Percentiles rank a stretch among this genome's conserved stretches.
Conservation (phyloP, 2,329 filamentous ascomycete species). For the Ceratocystis papillata region DNA sequence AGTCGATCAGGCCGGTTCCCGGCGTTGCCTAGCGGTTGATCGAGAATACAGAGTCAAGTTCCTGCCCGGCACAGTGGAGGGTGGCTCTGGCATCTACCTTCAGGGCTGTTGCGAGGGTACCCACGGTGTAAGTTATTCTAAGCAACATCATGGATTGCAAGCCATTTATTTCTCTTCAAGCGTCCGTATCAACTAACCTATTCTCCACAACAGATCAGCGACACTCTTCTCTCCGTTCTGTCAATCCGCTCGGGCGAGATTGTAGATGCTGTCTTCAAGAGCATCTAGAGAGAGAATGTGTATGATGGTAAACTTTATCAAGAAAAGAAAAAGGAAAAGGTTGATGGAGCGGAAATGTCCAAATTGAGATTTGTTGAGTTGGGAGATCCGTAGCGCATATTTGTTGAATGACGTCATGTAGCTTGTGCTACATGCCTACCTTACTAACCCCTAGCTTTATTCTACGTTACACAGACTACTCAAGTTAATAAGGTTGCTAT, state of each 20-base stretch:
- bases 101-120: slow-evolving; percentile 90
- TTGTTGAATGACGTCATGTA: too few species aligned
- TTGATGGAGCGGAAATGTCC: too few species aligned
- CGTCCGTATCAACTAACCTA: slow-evolving; percentile 23
- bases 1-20: slow-evolving; percentile 32
- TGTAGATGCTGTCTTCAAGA: slow-evolving; percentile 58
- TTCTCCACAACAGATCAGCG: slow-evolving; percentile 49
- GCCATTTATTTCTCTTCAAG: not conserved
- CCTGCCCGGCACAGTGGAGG: slow-evolving; percentile 53
- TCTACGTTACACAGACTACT: too few species aligned
- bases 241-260: slow-evolving; percentile 67
- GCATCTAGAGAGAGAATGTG: not conserved
- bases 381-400: too few species aligned
- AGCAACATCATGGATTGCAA: slow-evolving; percentile 11
- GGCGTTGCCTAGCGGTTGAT: slow-evolving; percentile 46
- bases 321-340: too few species aligned
- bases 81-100: slow-evolving; percentile 72
- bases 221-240: slow-evolving; percentile 70
- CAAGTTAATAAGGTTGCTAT: too few species aligned
- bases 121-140: slow-evolving; percentile 63
- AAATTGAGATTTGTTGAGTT: too few species aligned
- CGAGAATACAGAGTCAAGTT: slow-evolving; percentile 74
- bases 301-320: not conserved
- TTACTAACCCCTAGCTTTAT: too few species aligned
- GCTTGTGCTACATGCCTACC: too few species aligned